Conservation (phyloP, 2,329 filamentous ascomycete species). For the Rutstroemia sp. region DNA sequence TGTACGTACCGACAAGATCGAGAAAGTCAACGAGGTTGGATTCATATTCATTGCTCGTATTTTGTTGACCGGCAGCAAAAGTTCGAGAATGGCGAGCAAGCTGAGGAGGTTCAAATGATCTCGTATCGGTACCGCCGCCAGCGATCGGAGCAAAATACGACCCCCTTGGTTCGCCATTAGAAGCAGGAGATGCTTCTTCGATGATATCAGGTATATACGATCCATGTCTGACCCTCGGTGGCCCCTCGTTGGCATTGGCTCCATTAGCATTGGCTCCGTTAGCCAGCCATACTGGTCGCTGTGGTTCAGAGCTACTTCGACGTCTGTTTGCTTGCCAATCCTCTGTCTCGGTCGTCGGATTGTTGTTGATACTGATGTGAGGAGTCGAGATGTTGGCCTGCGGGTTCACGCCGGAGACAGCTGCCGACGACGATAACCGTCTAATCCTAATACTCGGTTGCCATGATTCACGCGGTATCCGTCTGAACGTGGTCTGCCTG, state of each 20-base stretch:
- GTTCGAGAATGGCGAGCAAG: not conserved
- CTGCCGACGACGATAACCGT: slow-evolving; percentile 9
- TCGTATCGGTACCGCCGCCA: not conserved
- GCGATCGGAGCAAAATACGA: not conserved
- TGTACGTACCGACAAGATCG: slow-evolving; percentile 52
- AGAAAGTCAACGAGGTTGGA: slow-evolving; percentile 58
- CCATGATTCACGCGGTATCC: slow-evolving; percentile 3
- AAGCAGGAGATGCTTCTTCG: slow-evolving; percentile 1
- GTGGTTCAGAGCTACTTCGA: slow-evolving; percentile 12
- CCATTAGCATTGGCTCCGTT: not conserved
- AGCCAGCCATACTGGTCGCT: slow-evolving; percentile 1
- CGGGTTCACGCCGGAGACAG: not conserved
- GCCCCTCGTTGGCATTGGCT: not conserved
- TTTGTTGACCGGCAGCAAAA: not conserved
- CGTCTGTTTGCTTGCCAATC: slow-evolving; percentile 6
- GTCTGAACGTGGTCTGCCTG: not conserved
- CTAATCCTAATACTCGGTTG: slow-evolving; percentile 23
- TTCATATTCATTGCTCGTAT: slow-evolving; percentile 40
- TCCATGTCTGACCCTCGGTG: not conserved
- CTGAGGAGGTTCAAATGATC: not conserved
- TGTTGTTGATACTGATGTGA: not conserved
- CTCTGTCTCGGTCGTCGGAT: not conserved
- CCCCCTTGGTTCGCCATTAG: not conserved
- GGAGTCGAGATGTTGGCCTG: slow-evolving; percentile 3
- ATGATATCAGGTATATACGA: slow-evolving; percentile 7